Evolutionary conservation across 805 yeast species (phyloP).

Genomic region (Yarrowia yakushimensis): DNA sequence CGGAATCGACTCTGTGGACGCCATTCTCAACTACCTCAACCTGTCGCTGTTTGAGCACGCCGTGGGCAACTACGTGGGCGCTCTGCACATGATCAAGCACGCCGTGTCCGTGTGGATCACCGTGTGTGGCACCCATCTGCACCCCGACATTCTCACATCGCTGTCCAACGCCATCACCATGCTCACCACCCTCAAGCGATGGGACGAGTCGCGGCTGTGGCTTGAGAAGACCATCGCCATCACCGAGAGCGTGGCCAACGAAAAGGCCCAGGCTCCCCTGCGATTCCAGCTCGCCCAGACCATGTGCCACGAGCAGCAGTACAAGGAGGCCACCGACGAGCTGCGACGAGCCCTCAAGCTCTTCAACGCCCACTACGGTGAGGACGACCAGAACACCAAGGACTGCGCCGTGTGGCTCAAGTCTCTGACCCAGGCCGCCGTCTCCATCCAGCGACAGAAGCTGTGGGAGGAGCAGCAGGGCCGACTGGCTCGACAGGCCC

Average conservation of each 20-base stretch:
- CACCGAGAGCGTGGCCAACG: slow-evolving; percentile 52
- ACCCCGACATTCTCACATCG: slow-evolving; percentile 67
- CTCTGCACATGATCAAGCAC: slow-evolving; percentile 59
- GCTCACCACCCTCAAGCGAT: slow-evolving; percentile 52
- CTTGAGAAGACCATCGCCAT: slow-evolving; percentile 50
- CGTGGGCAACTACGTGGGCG: slow-evolving; percentile 54
- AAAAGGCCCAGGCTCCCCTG: slow-evolving; percentile 61
- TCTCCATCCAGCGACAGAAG: slow-evolving; percentile 44
- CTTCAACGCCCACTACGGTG: slow-evolving; percentile 60
- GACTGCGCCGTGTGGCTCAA: slow-evolving; percentile 65
- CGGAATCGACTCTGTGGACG: slow-evolving; percentile 79
- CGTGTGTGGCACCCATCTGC: slow-evolving; percentile 53
- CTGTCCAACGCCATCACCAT: slow-evolving; percentile 58
- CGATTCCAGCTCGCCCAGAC: slow-evolving; percentile 67
- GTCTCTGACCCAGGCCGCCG: slow-evolving; percentile 51
- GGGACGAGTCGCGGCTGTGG: slow-evolving; percentile 49
- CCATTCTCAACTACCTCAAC: slow-evolving; percentile 67
- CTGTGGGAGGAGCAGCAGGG: slow-evolving; percentile 15
- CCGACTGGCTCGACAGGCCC: slow-evolving; percentile 1
- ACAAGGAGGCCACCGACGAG: slow-evolving; percentile 53
- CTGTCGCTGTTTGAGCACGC: slow-evolving; percentile 68
- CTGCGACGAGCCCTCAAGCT: slow-evolving; percentile 55
- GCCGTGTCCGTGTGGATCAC: slow-evolving; percentile 57
- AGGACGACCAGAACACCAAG: slow-evolving; percentile 60
- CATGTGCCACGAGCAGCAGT: slow-evolving; percentile 50